Conservation (phyloP, 331 rosid genomes). For the Pyracantha coccinea region DNA sequence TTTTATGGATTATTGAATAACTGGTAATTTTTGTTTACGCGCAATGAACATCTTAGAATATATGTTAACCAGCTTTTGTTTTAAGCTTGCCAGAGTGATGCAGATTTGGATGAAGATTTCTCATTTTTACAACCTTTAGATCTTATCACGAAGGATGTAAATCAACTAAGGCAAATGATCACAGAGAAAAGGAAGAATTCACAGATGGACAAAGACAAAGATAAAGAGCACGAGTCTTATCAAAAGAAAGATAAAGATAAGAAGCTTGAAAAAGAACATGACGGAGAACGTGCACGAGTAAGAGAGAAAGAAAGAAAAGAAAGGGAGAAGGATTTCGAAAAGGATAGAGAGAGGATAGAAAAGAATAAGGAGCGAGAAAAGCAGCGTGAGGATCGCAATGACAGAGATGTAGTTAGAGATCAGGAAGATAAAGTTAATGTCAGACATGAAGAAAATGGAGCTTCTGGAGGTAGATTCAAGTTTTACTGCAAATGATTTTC, state of each 20-base stretch:
- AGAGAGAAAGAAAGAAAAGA: conserved; percentile 66
- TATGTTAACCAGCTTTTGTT: conserved; percentile 49
- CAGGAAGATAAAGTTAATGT: conserved; percentile 50
- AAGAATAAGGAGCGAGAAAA: conserved; percentile 58
- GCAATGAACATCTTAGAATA: conserved; percentile 23
- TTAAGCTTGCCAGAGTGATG: conserved; percentile 85
- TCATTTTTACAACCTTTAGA: conserved; percentile 88
- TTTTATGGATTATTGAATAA: conserved; percentile 1
- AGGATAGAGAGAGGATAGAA: conserved; percentile 45
- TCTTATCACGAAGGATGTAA: conserved; percentile 83
- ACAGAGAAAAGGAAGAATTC: conserved; percentile 59
- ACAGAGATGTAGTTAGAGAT: conserved; percentile 44
- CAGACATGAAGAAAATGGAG: conserved; percentile 59
- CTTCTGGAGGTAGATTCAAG: conserved; percentile 42
- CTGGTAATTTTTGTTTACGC: neutral
- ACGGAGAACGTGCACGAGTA: conserved; percentile 48
- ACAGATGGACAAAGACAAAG: conserved; percentile 43
- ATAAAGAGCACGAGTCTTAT: conserved; percentile 39
- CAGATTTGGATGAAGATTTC: conserved; percentile 91
- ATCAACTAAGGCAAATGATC: conserved; percentile 70
- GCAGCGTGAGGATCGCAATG: conserved; percentile 40
- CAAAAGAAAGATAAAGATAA: conserved; percentile 36
- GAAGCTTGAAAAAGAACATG: conserved; percentile 59
- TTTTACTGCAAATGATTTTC: neutral
- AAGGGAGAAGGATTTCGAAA: conserved; percentile 42